Evolutionary conservation across 2,329 filamentous ascomycete species (phyloP), one percentile per base, ranked within the genome.

Genomic region (Leptographium wingfieldii): DNA sequence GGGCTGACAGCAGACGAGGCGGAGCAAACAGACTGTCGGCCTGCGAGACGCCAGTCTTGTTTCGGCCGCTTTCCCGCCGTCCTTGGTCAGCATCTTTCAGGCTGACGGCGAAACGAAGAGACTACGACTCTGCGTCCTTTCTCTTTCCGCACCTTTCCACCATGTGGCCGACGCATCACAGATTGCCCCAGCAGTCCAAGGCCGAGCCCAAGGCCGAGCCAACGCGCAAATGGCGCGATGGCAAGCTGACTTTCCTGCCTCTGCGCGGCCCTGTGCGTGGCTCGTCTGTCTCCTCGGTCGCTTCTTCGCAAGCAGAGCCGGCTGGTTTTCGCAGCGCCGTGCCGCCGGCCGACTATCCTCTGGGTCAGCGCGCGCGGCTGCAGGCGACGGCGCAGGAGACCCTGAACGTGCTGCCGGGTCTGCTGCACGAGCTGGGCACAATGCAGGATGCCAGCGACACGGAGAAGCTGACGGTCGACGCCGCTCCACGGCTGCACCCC

Each of bases 371-470:
- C 53, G 25, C 29, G 11, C 3, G 10, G 22, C 72, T 81, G 22
- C 69, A 71, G 12, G 69, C 68, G 9, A 68, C 74, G 22, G 77
- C 79, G 4, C 68, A 69, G 56, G 78, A 83, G 64, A 83, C 80
- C 5, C 71, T 70, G 46, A 62, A 64, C 2, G 69, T 75, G 5
- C 73, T 83, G 0, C 78, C 80, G 3, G 69, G 66, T 6, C 73
- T 83, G 43, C 68, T 83, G 3, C 62, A 69, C 16, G 67, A 75
- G 31, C 66, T 77, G 4, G 78, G 77, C 3, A 65, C 73, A 48
- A 67, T 75, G 35, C 61, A 69, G 62, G 68, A 9, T 19, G 31
- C 75, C 65, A 59, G 67, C 66, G 63, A 68, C 64, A 70, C 78
- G 58, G 68, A 74, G 68, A 63, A 68, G 65, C 61, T 76, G 59